Evolutionary conservation across 2,329 filamentous ascomycete species (phyloP).

Genomic region (Cladosporium phlei): DNA sequence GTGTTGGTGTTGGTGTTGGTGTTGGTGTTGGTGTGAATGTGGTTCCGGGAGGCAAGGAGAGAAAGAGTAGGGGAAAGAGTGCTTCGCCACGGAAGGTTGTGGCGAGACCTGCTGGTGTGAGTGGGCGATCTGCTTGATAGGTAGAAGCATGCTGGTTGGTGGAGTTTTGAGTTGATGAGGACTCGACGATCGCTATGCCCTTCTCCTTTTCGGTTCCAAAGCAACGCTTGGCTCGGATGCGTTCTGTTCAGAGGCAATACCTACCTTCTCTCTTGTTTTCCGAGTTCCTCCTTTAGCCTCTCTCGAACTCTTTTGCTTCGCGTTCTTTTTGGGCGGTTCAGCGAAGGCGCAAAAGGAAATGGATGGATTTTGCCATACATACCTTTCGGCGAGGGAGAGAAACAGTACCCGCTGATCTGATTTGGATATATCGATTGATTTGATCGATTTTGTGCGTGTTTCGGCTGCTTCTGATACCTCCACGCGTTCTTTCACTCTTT

Average conservation of each 20-base stretch:
- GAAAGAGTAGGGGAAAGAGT: conserved; percentile 9
- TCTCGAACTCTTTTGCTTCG: conserved; percentile 10
- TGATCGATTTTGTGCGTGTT: neutral
- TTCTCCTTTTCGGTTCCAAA: neutral
- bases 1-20: no score
- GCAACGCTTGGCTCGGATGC: no score
- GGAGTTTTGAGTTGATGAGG: neutral
- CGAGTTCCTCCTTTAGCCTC: conserved; percentile 11
- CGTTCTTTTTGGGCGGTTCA: conserved; percentile 6
- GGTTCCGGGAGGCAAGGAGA: neutral
- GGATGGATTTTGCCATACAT: no score
- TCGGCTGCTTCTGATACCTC: no score
- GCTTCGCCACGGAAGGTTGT: neutral
- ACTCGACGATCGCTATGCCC: neutral
- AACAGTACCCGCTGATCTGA: neutral
- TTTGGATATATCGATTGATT: no score
- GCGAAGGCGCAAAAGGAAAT: conserved; percentile 4
- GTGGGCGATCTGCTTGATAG: no score
- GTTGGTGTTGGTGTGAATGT: no score
- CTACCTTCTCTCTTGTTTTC: no score
- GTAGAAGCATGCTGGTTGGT: no score
- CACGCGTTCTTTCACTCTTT: no score
- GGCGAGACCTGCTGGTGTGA: neutral
- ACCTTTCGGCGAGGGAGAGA: no score
- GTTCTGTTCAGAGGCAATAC: conserved; percentile 8